Base-by-base conservation (phyloP, 176 grass and related monocot genomes). In the Cenchrus americanus region DNA sequence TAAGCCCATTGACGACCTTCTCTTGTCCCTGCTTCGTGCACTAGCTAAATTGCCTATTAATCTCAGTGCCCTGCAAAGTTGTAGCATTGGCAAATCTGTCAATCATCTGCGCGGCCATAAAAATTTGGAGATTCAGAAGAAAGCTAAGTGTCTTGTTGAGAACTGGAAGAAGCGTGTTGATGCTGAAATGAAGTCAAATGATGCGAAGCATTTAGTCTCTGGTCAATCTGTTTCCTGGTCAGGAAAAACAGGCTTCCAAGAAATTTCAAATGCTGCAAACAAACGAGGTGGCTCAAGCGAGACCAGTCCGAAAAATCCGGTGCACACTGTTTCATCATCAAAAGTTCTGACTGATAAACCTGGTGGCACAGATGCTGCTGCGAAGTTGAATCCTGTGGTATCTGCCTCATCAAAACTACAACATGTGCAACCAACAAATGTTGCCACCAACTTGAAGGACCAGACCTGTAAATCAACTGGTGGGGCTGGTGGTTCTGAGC, bases 101-200 rank as follows among this genome's bases (percentile, higher is more conserved):
- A 98, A 98, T 71, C 84, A 95, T 86, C 71, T 98, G 75, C 89
- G 93, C 21, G 90, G 86, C 75, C 90, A 98, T 86, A 95, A 95
- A 91, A 98, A 85, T 75, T 8, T 83, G 19, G 95, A 98, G 48
- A 93, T 98, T 32, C 95, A 98, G 91, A 98, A 87, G 87, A 98
- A 88, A 79, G 92, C 95, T 2, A 98, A 94, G 76, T 78, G 80
- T 84, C 92, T 98, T 75, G 89, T 98, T 75, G 95, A 98, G 43
- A 93, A 86, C 44, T 98, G 92, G 95, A 98, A 98, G 83, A 98
- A 91, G 80, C 90, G 95, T 27, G 95, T 98, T 78, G 89, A 98
- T 85, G 92, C 95, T 15, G 95, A 98, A 83, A 98, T 98, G 92
- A 98, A 96, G 77, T 91, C 83, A 47, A 94, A 92, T 81, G 96